A percentile compares a stretch with the other conserved stretches of the same genome.
phyloP scores from a whole-genome alignment of 140 eudicot genomes.

The Oenanthe javanica region DNA sequence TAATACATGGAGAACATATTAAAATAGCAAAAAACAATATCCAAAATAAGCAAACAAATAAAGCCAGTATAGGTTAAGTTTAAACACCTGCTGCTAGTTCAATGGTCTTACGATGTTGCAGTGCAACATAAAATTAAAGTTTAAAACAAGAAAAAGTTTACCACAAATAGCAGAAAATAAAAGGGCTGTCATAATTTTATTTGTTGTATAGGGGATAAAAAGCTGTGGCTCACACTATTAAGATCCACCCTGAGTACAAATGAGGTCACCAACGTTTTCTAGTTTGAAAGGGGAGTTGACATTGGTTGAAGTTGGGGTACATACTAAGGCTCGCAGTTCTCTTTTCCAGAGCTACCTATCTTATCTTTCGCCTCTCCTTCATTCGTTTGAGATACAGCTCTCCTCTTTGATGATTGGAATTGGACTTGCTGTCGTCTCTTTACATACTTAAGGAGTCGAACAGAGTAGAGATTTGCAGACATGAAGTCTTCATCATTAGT shows the following conservation, averaged over 20 bases:
- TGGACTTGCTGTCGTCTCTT: conserved; percentile 37
- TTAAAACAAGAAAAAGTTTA: neutral
- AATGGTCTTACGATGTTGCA: neutral
- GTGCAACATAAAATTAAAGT: neutral
- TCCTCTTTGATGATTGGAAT: conserved; percentile 57
- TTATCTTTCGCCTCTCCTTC: neutral
- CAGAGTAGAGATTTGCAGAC: conserved; percentile 50
- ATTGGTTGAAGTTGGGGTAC: neutral
- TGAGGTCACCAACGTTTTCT: neutral
- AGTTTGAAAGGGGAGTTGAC: neutral
- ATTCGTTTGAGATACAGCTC: conserved; percentile 17
- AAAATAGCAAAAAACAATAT: neutral
- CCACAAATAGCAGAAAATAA: neutral
- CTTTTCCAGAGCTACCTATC: neutral
- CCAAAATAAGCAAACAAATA: neutral
- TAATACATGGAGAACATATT: no score
- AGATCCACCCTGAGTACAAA: neutral
- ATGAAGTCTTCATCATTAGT: conserved; percentile 17
- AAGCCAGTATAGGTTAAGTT: neutral
- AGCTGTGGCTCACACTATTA: neutral
- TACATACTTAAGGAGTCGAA: conserved; percentile 35
- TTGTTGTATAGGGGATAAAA: neutral
- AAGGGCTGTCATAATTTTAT: neutral
- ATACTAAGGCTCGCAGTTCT: neutral
- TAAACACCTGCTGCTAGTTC: neutral